Evolutionary conservation across 768 basidiomycete genomes (phyloP).

Genomic region (Mycena belliarum): DNA sequence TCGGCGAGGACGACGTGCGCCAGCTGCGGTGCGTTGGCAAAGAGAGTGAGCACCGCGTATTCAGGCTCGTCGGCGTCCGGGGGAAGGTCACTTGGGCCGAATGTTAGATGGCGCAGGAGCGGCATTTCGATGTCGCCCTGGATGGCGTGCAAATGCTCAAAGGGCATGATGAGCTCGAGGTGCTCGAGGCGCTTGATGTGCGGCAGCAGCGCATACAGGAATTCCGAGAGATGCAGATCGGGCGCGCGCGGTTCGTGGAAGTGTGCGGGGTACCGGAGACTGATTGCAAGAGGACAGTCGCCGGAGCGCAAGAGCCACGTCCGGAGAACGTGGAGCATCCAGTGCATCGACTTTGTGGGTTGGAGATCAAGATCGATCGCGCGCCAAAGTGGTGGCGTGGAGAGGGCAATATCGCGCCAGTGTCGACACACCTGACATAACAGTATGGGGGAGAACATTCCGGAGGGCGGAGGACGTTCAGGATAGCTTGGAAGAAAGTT

Average conservation of each 20-base stretch:
- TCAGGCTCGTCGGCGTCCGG: neutral
- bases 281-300: neutral
- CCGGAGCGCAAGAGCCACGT: neutral
- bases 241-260: neutral
- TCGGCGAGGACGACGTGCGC: neutral
- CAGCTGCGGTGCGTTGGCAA: neutral
- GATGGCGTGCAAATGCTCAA: neutral
- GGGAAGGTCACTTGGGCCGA: neutral
- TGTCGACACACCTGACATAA: neutral
- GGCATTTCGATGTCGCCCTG: constrained; percentile 9
- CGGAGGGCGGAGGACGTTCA: neutral
- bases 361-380: neutral
- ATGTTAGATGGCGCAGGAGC: neutral
- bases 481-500: neutral
- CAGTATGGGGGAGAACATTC: neutral
- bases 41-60: neutral
- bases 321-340: neutral
- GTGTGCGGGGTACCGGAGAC: neutral
- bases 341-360: neutral
- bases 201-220: neutral
- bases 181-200: constrained; percentile 2
- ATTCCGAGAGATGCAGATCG: neutral
- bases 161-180: neutral
- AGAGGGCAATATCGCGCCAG: constrained; percentile 2
- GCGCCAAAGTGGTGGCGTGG: neutral